Conservation (phyloP, 805 yeast species). For the Tetrapisispora phaffii region DNA sequence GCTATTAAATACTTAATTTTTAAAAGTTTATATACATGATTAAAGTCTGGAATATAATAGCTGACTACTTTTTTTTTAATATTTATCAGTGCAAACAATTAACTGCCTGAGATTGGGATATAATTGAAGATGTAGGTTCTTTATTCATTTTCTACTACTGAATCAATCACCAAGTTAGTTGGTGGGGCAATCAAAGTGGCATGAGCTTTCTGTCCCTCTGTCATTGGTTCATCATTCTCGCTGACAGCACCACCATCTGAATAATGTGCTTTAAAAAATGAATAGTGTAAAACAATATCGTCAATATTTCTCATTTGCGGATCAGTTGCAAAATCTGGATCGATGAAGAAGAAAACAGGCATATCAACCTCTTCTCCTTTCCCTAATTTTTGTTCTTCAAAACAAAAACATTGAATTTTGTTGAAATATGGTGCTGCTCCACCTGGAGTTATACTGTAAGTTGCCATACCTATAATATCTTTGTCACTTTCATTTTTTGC, state of each 20-base stretch:
- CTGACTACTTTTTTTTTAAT: background rate
- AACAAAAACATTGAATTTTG: slow-evolving; percentile 96
- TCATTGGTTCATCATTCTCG: slow-evolving; percentile 11
- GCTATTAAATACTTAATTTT: background rate
- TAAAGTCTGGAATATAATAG: background rate
- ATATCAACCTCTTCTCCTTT: slow-evolving; percentile 98
- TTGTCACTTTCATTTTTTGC: slow-evolving; percentile 79
- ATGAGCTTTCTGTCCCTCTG: slow-evolving; percentile 12
- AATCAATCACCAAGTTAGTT: background rate
- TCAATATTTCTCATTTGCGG: slow-evolving; percentile 87
- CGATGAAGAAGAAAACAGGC: slow-evolving; percentile 96
- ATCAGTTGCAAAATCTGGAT: slow-evolving; percentile 89
- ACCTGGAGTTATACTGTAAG: slow-evolving; percentile 92
- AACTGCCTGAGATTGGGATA: background rate
- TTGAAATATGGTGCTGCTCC: slow-evolving; percentile 93
- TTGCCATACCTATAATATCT: slow-evolving; percentile 97
- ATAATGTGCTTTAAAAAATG: slow-evolving; percentile 64
- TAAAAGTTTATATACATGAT: background rate
- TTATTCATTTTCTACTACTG: background rate
- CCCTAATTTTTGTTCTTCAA: slow-evolving; percentile 85
- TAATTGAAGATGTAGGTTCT: background rate
- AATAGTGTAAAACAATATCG: slow-evolving; percentile 83
- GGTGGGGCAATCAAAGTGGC: slow-evolving; percentile 13
- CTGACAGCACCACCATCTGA: slow-evolving; percentile 32
- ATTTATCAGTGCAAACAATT: background rate